Evolutionary conservation across 164 flowering plant species (phyloP), one percentile per base, ranked within the genome.

Genomic region (Protea cynaroides): DNA sequence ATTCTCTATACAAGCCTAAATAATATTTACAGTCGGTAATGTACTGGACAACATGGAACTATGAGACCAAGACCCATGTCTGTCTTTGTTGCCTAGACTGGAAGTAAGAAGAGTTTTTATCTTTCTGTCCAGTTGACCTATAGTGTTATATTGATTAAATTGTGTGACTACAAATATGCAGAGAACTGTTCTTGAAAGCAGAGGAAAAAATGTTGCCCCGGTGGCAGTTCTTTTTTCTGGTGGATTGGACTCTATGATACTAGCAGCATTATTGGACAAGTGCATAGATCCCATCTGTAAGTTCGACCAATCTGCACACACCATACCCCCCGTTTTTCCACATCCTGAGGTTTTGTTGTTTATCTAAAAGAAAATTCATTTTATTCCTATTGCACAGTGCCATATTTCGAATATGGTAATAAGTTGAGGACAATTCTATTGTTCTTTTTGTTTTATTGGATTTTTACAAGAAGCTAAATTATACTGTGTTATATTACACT

Each of bases 201-300:
- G 58, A 59, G 49, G 43, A 69, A 59, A 65, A 50, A 66, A 70
- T 63, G 44, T 25, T 74, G 89, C 73, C 69, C 99, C 97, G 24
- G 82, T 91, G 57, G 97, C 97, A 8, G 79, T 94, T 72, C 92
- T 94, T 56, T 94, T 94, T 71, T 94, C 99, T 70, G 99, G 99
- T 62, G 99, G 99, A 65, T 75, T 94, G 68, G 99, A 94, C 79
- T 91, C 96, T 3, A 91, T 89, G 97, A 88, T 94, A 67, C 83
- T 94, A 67, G 96, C 99, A 67, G 96, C 96, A 61, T 76, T 94
- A 60, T 68, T 91, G 75, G 79, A 89, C 69, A 71, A 84, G 62
- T 91, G 94, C 71, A 73, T 94, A 15, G 82, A 85, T 66, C 65
- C 85, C 55, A 73, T 59, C 50, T 90, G 98, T 94, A 81, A 83